Conservation (phyloP, 345 rosid species). For the Citrus reticulata region DNA sequence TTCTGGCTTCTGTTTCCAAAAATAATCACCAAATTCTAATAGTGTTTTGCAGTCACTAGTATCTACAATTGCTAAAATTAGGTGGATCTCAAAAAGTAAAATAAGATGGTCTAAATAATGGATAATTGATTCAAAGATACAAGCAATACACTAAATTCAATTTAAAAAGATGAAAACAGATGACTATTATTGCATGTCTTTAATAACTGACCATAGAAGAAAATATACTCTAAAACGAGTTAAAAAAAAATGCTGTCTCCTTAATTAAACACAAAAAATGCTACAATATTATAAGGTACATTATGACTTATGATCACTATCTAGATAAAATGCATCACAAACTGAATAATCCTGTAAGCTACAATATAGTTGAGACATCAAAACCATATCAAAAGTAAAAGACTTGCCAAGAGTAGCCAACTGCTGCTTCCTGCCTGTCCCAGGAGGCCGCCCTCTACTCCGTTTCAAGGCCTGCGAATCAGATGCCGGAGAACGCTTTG, state of each 20-base stretch:
- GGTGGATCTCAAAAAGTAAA: not conserved
- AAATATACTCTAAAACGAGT: not conserved
- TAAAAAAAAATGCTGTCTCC: not conserved
- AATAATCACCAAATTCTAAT: not conserved
- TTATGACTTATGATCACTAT: not conserved
- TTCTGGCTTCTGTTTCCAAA: not conserved
- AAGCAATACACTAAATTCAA: not conserved
- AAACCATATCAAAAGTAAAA: conserved; percentile 5
- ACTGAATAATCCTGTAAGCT: not conserved
- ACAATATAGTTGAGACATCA: not conserved
- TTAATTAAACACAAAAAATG: not conserved
- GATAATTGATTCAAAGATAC: not conserved
- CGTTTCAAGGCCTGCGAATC: conserved; percentile 56
- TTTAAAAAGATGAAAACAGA: not conserved
- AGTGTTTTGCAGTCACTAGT: not conserved
- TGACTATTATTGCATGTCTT: not conserved
- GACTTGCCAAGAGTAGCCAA: conserved; percentile 77
- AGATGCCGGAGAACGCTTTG: conserved; percentile 52
- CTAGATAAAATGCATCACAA: not conserved
- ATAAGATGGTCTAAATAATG: not conserved
- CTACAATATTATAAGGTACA: not conserved
- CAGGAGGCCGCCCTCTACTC: conserved; percentile 92
- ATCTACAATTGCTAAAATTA: not conserved
- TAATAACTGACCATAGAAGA: not conserved
- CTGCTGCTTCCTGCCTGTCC: conserved; percentile 94